phyloP scores from a whole-genome alignment of 164 flowering plant genomes.

The Piper longum region DNA sequence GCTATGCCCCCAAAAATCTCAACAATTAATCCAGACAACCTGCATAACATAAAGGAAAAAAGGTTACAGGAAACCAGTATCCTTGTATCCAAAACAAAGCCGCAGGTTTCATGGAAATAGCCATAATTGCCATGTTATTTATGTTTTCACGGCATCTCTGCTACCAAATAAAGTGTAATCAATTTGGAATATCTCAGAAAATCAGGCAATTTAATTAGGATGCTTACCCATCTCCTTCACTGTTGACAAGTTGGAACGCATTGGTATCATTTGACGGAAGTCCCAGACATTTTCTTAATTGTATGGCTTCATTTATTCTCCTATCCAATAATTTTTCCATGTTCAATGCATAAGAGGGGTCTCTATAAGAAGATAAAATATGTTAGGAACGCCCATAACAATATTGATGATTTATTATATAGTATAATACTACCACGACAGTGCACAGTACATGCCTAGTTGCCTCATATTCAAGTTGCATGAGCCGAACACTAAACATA shows the following conservation, averaged over 20 bases:
- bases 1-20: slow-evolving; percentile 87
- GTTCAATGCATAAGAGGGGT: slow-evolving; percentile 56
- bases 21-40: slow-evolving; percentile 84
- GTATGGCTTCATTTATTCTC: slow-evolving; percentile 56
- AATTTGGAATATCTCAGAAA: too few relatives aligned
- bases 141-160: too few relatives aligned
- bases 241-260: slow-evolving; percentile 87
- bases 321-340: slow-evolving; percentile 66
- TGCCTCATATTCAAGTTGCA: slow-evolving; percentile 92
- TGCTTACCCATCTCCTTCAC: slow-evolving; percentile 89
- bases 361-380: slow-evolving; percentile 24
- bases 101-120: not conserved
- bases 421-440: not conserved
- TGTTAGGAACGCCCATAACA: not conserved
- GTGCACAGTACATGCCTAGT: slow-evolving; percentile 22
- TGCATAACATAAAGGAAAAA: not conserved
- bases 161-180: too few relatives aligned
- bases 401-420: not conserved
- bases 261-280: slow-evolving; percentile 69
- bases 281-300: slow-evolving; percentile 48
- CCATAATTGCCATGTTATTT: not conserved
- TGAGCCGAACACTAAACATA: slow-evolving; percentile 88
- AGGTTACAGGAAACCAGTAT: not conserved
- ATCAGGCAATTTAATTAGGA: not conserved
- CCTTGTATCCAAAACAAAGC: not conserved